Conservation (phyloP, 192 early-diverging fungal genomes). For the Backusella morwellensis region DNA sequence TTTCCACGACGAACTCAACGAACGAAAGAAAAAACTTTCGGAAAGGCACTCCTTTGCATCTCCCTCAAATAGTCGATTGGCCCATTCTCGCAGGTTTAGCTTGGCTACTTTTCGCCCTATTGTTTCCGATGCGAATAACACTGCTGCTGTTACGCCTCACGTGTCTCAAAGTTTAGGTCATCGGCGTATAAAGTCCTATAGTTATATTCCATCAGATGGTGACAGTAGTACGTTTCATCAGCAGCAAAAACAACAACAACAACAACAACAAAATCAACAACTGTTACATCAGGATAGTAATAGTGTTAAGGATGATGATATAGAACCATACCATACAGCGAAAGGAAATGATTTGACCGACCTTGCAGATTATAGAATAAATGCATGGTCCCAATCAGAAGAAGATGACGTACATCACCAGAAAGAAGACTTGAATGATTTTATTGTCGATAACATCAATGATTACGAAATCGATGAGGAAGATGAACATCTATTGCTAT, state of each 20-base stretch:
- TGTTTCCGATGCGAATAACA: not conserved
- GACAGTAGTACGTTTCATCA: not conserved
- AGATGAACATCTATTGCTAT: not conserved
- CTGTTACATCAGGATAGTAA: constrained; percentile 1
- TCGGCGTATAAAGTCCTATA: constrained; percentile 8
- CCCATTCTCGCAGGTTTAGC: not conserved
- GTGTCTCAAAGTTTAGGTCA: not conserved
- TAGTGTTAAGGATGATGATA: not conserved
- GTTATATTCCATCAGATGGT: not conserved
- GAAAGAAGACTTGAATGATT: not conserved
- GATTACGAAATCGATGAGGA: not conserved
- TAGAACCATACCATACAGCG: not conserved
- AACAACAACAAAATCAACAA: not conserved
- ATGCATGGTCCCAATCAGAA: not conserved
- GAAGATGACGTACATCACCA: not conserved
- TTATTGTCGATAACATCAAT: not conserved
- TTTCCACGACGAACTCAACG: not conserved
- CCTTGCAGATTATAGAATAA: not conserved
- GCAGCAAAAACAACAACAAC: not conserved
- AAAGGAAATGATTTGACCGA: not conserved
- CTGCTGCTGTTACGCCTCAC: not conserved
- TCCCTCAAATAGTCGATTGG: not conserved
- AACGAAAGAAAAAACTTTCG: not conserved
- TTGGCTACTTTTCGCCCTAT: not conserved
- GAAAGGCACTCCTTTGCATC: not conserved